Evolutionary conservation across 2,329 filamentous ascomycete genomes (phyloP), one percentile per base, ranked within the genome.

Genomic region (Helotiales sp.): DNA sequence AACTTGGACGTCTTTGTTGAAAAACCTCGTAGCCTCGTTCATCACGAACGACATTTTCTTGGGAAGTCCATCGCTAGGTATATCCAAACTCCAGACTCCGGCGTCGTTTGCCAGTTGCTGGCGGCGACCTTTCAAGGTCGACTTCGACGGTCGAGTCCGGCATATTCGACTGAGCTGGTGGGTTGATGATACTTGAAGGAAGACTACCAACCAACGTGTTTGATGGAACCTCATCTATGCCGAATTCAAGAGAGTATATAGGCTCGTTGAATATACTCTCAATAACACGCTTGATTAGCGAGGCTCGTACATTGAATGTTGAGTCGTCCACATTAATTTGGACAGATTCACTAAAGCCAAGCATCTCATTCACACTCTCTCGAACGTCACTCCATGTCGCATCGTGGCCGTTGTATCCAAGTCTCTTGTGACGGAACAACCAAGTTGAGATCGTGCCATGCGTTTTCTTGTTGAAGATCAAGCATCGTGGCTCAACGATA

Each of bases 381-480:
- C 15, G 15, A 2, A 61, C 43, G 40, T 61, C 59, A 17, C 40
- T 30, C 43, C 28, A 61, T 4, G 59, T 50, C 6, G 40, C 59
- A 37, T 61, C 32, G 34, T 50, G 59, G 20, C 59, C 59, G 17
- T 30, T 52, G 15, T 52, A 52, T n/a, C 49, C 49, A 28, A 50
- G 49, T 6, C 59, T 30, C 17, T 37, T 49, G 11, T 61, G 59
- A 37, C 45, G 59, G n/a, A 61, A 50, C 30, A 61, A 45, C 59
- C 59, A 61, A 22, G 10, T 2, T 3, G 32, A 50, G 11, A 50
- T 13, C 10, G 15, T 10, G 22, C 22, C 6, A 26, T 61, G 43
- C 17, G n/a, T 26, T 5, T 34, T 22, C 6, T 47, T 26, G 26
- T 61, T 13, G 13, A 50, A 61, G 28, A 61, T 50, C 49, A 47